These are phyloP conservation scores for Calvatia gigantea DNA, from an alignment of 768 basidiomycete genomes.

Conservation along the genomic window DNA sequence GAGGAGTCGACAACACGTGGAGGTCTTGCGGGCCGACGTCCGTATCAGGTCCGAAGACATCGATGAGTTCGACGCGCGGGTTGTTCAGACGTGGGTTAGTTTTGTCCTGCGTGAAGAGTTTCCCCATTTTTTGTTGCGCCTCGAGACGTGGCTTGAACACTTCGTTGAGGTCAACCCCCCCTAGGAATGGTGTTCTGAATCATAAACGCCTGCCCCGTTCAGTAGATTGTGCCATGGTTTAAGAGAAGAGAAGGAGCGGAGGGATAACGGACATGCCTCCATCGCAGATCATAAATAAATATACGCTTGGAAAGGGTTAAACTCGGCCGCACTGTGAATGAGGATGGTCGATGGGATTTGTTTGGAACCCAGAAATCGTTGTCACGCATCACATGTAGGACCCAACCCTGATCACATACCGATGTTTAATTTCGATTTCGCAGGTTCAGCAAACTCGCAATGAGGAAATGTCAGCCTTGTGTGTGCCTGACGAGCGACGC, in stretches of 20 bases:
- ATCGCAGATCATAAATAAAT: not conserved
- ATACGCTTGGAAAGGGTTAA: too few species aligned
- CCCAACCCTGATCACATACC: too few species aligned
- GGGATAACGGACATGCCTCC: not conserved
- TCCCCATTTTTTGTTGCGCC: conserved; percentile 52
- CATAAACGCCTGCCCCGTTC: conserved; percentile 14
- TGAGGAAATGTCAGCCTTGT: too few species aligned
- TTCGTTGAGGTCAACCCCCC: conserved; percentile 36
- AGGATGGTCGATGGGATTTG: too few species aligned
- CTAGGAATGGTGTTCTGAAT: conserved; percentile 8
- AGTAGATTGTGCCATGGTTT: conserved; percentile 13
- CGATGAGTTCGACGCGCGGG: conserved; percentile 55
- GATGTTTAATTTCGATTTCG: too few species aligned
- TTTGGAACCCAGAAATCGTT: too few species aligned
- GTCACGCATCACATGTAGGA: too few species aligned
- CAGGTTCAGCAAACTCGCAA: too few species aligned
- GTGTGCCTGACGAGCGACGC: too few species aligned
- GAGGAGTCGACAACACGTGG: conserved; percentile 40
- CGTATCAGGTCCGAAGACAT: conserved; percentile 49
- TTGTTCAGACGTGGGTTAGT: conserved; percentile 39
- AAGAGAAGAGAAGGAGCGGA: not conserved
- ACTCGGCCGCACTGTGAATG: too few species aligned
- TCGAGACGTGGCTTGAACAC: conserved; percentile 51
- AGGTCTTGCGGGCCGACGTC: conserved; percentile 39
- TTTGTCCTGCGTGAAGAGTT: conserved; percentile 53